Evolutionary conservation across 495 filamentous ascomycete species (phyloP).

Genomic region (Platismatia glauca): DNA sequence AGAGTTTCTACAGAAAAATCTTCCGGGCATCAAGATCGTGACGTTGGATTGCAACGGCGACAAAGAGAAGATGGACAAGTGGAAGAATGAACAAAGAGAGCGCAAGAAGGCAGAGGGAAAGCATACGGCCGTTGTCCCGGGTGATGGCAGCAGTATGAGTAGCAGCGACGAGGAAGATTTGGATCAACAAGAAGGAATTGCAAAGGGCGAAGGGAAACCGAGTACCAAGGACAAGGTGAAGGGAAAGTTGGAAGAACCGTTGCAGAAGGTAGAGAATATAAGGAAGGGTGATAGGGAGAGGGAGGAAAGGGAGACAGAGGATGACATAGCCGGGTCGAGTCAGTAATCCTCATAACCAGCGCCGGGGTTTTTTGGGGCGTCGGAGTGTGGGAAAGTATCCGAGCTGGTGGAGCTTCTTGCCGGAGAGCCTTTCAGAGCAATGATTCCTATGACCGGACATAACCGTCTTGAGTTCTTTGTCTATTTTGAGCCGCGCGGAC

Average conservation of each 20-base stretch:
- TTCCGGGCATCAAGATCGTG: slow-evolving; percentile 64
- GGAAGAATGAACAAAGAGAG: slow-evolving; percentile 57
- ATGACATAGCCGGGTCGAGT: slow-evolving; percentile 6
- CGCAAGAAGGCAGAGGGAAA: slow-evolving; percentile 57
- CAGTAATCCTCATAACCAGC: not conserved
- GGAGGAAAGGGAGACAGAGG: slow-evolving; percentile 15
- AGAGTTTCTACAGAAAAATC: slow-evolving; percentile 55
- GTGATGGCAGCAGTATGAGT: slow-evolving; percentile 51
- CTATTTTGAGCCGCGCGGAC: not conserved
- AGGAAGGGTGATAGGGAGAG: slow-evolving; percentile 18
- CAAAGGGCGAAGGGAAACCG: slow-evolving; percentile 28
- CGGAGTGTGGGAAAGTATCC: not conserved
- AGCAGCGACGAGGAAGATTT: slow-evolving; percentile 70
- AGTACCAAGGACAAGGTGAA: slow-evolving; percentile 14
- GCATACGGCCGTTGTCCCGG: slow-evolving; percentile 56
- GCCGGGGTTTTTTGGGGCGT: not conserved
- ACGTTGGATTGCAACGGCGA: slow-evolving; percentile 59
- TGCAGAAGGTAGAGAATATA: slow-evolving; percentile 12
- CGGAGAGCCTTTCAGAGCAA: not conserved
- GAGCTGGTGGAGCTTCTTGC: not conserved
- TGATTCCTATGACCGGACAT: not conserved
- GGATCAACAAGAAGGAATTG: slow-evolving; percentile 42
- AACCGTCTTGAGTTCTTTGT: not conserved
- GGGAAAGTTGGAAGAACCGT: slow-evolving; percentile 12
- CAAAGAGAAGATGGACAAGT: slow-evolving; percentile 49